Percentiles rank a stretch among this genome's conserved stretches.
Conservation (phyloP, 2,329 filamentous ascomycete genomes). For the Periconia sp. region DNA sequence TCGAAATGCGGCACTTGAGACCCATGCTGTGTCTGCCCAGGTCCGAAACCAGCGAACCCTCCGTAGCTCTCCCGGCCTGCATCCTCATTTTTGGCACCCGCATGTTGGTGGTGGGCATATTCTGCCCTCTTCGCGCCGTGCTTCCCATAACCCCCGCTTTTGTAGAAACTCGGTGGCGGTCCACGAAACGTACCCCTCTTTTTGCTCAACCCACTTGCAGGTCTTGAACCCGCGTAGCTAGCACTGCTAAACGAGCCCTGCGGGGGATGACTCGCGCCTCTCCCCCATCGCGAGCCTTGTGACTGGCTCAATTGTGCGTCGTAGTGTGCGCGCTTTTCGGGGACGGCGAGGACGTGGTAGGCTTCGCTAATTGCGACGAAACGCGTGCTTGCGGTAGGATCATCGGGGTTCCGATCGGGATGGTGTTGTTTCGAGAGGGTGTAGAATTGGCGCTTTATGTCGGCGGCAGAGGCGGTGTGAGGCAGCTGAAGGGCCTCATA, state of each 20-base stretch:
- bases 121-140: slow-evolving; percentile 65
- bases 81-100: slow-evolving; percentile 16
- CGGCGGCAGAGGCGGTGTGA: slow-evolving; percentile 69
- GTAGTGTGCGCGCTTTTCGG: slow-evolving; percentile 78
- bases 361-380: slow-evolving; percentile 87
- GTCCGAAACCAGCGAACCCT: slow-evolving; percentile 62
- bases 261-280: slow-evolving; percentile 54
- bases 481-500: slow-evolving; percentile 83
- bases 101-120: slow-evolving; percentile 39
- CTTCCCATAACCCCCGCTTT: slow-evolving; percentile 77
- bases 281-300: slow-evolving; percentile 34
- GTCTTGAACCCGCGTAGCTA: slow-evolving; percentile 71
- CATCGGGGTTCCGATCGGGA: slow-evolving; percentile 83
- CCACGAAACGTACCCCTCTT: slow-evolving; percentile 79
- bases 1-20: slow-evolving; percentile 77
- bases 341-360: slow-evolving; percentile 76
- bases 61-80: slow-evolving; percentile 39
- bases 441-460: slow-evolving; percentile 96
- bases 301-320: slow-evolving; percentile 70
- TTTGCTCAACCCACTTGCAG: slow-evolving; percentile 80
- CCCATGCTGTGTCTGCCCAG: slow-evolving; percentile 59
- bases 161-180: slow-evolving; percentile 88
- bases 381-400: slow-evolving; percentile 73
- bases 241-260: slow-evolving; percentile 61
- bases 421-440: slow-evolving; percentile 88